A percentile compares a stretch with the other conserved stretches of the same genome.
Evolutionary conservation across 805 yeast species (phyloP).

Genomic region (Candida peoriensis): DNA sequence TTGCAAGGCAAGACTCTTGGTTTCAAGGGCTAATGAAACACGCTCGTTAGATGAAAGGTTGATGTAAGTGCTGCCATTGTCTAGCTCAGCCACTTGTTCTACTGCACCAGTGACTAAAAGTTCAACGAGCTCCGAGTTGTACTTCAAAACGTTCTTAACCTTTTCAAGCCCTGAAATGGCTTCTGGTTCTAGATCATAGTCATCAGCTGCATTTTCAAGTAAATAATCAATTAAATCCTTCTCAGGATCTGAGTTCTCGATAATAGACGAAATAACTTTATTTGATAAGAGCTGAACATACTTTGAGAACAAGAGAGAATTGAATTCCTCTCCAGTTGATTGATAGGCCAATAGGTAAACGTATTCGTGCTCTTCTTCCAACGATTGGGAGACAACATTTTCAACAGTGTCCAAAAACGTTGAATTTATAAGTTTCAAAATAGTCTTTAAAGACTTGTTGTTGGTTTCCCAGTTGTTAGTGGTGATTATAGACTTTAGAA

Average conservation of each 20-base stretch:
- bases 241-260: not conserved
- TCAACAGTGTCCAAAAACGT: slow-evolving; percentile 19
- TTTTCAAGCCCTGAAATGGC: slow-evolving; percentile 14
- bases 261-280: slow-evolving; percentile 9
- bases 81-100: slow-evolving; percentile 31
- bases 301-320: slow-evolving; percentile 28
- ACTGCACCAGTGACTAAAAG: slow-evolving; percentile 17
- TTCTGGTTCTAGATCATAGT: slow-evolving; percentile 25
- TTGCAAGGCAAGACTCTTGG: slow-evolving; percentile 55
- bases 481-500: slow-evolving; percentile 27
- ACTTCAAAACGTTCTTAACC: slow-evolving; percentile 16
- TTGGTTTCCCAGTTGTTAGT: slow-evolving; percentile 14
- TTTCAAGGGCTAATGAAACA: slow-evolving; percentile 43
- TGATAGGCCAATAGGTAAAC: slow-evolving; percentile 31
- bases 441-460: slow-evolving; percentile 18
- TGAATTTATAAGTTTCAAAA: slow-evolving; percentile 21
- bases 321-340: slow-evolving; percentile 31
- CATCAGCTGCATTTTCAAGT: slow-evolving; percentile 25
- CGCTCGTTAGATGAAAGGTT: slow-evolving; percentile 46
- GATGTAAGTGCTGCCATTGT: slow-evolving; percentile 52
- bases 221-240: slow-evolving; percentile 12
- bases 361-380: slow-evolving; percentile 19
- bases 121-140: slow-evolving; percentile 7
- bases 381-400: slow-evolving; percentile 30
- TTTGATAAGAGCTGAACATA: slow-evolving; percentile 19